Evolutionary conservation across 2,329 filamentous ascomycete species (phyloP), one percentile per base, ranked within the genome.

Genomic region (Xylariaceae sp.): DNA sequence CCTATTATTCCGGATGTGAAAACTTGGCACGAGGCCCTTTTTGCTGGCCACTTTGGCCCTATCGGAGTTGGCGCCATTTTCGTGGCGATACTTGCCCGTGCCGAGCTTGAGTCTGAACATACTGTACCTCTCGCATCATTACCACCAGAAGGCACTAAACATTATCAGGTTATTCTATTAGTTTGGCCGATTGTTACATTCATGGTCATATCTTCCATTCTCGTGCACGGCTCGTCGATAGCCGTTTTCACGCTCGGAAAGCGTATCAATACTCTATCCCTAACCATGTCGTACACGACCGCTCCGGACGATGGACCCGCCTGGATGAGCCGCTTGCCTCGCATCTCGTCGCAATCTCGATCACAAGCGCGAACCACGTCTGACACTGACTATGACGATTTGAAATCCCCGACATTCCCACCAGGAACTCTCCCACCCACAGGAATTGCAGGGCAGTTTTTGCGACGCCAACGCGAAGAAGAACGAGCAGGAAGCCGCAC

Each of bases 11-110:
- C 94, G 0, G 94, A 99, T 67, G 85, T 99, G 64, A 97, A 96
- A 73, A 97, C 92, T 0, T 99, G 94, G 92, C 86, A 94, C 64
- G 94, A 99, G 69, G 92, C 94, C 5, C 76, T 96, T 1, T 99
- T 99, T 68, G 94, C 94, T 15, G 94, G 94, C 1, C 94, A 99
- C 70, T 99, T 99, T 67, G 94, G 94, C 6, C 94, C 94, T 26
- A 97, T 99, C 62, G 94, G 94, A 49, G 94, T 99, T 49, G 94
- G 94, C 56, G 94, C 92, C 58, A 92, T 99, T 54, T 99, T 99
- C 61, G 87, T 96, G 45, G 90, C 91, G 18, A 95, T 99, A 55
- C 77, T 99, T 45, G 91, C 94, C 16, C 81, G 92, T 66, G 92
- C 90, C n/a, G 94, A 99, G 69, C 72, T 99, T 16, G 90, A 96